phyloP scores from a whole-genome alignment of 305 asterid genomes.

The Fraxinus sp. region DNA sequence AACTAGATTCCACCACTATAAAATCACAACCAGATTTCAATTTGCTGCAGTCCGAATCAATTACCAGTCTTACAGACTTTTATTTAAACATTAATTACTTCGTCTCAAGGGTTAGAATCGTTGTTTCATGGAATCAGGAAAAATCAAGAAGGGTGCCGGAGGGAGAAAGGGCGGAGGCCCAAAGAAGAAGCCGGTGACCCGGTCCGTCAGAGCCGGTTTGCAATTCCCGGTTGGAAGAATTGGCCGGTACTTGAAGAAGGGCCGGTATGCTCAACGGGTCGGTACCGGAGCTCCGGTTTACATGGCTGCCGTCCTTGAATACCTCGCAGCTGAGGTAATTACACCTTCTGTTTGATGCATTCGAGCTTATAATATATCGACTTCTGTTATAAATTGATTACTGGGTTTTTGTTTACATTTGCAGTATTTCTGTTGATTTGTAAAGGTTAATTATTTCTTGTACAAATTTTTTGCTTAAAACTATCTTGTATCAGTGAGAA shows the following conservation, averaged over 20 bases:
- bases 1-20: slow-evolving; percentile 22
- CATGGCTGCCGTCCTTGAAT: slow-evolving; percentile 58
- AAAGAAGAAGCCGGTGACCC: slow-evolving; percentile 55
- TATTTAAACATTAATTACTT: neutral
- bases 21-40: neutral
- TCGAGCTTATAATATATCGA: neutral
- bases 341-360: neutral
- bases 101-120: neutral
- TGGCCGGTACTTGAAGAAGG: slow-evolving; percentile 56
- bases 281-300: slow-evolving; percentile 63
- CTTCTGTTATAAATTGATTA: neutral
- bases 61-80: neutral
- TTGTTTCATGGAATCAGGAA: slow-evolving; percentile 39
- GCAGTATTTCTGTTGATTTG: neutral
- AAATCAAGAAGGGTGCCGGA: slow-evolving; percentile 51
- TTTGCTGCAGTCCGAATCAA: neutral
- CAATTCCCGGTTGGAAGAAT: slow-evolving; percentile 67
- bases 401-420: neutral
- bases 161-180: slow-evolving; percentile 58
- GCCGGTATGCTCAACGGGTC: slow-evolving; percentile 51
- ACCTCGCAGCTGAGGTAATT: slow-evolving; percentile 55
- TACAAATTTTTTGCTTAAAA: neutral
- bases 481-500: neutral
- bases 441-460: neutral
- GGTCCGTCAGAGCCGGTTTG: slow-evolving; percentile 59